Evolutionary conservation across 139 green algal genomes (phyloP), one percentile per base, ranked within the genome.

Genomic region (Volvox reticuliferus): DNA sequence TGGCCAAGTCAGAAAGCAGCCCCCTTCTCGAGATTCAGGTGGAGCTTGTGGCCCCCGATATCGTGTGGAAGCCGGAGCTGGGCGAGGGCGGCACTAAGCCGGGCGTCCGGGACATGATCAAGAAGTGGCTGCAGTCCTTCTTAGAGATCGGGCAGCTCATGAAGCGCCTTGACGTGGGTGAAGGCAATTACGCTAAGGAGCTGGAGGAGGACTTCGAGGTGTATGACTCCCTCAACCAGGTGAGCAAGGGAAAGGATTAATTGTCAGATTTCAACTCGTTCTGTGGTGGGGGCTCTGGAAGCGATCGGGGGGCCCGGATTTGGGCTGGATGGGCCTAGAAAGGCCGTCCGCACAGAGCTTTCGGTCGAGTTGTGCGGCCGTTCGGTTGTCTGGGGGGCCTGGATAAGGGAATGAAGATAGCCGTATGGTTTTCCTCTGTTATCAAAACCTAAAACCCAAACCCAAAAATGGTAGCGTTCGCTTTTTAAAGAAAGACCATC

Each of bases 161-260:
- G 91, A 97, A 97, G 92, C 96, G 97, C 12, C 92, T 99, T 84
- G 97, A 99, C 91, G 95, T 95, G 88, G 95, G 96, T 26, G 96
- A 98, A 90, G 97, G 97, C 78, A 97, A 95, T 91, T 99, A 99
- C 91, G 92, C 88, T 61, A 97, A 97, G 92, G 97, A 99, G 93
- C 93, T 99, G 55, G 97, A 99, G 86, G 97, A 98, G 92, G 96
- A 98, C 90, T 97, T 95, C 82, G 91, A 95, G 24, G 94, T 99
- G 68, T 94, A 94, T 50, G 95, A 97, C 44, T 92, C 95, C 9
- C 94, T 99, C 55, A 95, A 93, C 75, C 87, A 94, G 80, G 92
- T 87, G 55, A 55, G 44, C 5, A 55, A 55, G 44, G 44, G 44
- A 55, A 55, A 55, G 44, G 44, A 9, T 14, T 55, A 5, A 9